Base-by-base conservation (phyloP, 495 filamentous ascomycete species). In the Penicillium chermesinum region DNA sequence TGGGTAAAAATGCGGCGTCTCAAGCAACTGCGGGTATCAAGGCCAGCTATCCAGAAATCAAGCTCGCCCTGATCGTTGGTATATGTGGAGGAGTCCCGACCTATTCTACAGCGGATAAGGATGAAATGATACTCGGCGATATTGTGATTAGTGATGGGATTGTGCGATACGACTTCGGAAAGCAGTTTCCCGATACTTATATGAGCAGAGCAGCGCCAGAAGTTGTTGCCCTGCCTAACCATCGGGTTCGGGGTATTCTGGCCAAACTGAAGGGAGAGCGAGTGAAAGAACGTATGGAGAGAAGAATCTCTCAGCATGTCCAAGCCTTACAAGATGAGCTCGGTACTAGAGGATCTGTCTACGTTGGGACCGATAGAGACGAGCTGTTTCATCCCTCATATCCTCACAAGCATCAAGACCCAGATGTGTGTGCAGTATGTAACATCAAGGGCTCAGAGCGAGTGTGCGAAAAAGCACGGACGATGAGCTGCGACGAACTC, bases 41-140 rank as follows among this genome's bases (percentile, higher is more conserved):
- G 22, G 27, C 37, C 7, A 59, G 52, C 46, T 56, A 53, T 41
- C 17, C 21, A 9, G 19, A 38, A 1, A 46, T 60, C 34, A 30
- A 39, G 25, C 53, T 60, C 10, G 50, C 40, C 5, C 25, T 55
- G 10, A 37, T 60, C 2, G 57, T 59, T 34, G 58, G 57, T 0
- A 46, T 66, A 17, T 66, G 62, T 39, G 61, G 63, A 21, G 64
- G 58, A 7, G 55, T 57, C n/a, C n/a, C n/a, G n/a, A n/a, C n/a
- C n/a, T n/a, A n/a, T 10, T 58, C 63, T n/a, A n/a, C 38, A 2
- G 34, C n/a, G 2, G 32, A 22, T n/a, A 27, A 42, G n/a, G 36
- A 44, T 3, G 55, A 63, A n/a, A 46, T 66, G 9, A 38, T 69
- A 12, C 65, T 75, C 1, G 72, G 73, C n/a, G 70, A 76, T 43